A percentile compares a stretch with the other conserved stretches of the same genome.
These are phyloP conservation scores for Gossypioides kirkii DNA, from an alignment of 345 rosid genomes.

Conservation along the genomic window DNA sequence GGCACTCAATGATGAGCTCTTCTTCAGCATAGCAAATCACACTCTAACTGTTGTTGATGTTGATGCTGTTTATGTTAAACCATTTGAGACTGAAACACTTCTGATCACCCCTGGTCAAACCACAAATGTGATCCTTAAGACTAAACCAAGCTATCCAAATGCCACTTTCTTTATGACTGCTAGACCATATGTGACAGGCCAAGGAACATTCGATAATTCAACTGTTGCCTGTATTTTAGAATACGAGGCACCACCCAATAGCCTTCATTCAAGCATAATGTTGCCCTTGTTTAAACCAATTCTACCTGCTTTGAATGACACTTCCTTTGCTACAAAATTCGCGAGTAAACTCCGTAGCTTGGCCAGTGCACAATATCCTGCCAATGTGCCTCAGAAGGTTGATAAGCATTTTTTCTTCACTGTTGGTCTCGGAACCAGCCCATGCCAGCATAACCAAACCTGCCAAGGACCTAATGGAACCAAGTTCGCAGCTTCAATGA, in stretches of 20 bases:
- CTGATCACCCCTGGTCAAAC: conserved; percentile 46
- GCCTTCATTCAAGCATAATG: conserved; percentile 22
- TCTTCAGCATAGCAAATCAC: conserved; percentile 52
- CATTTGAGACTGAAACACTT: conserved; percentile 33
- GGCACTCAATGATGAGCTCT: conserved; percentile 51
- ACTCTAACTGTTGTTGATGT: conserved; percentile 40
- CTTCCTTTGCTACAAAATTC: conserved; percentile 44
- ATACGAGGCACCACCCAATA: conserved; percentile 24
- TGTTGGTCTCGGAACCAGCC: conserved; percentile 50
- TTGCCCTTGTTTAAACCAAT: conserved; percentile 41
- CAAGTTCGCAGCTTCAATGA: conserved; percentile 56
- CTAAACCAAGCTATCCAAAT: conserved; percentile 33
- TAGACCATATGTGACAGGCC: conserved; percentile 61
- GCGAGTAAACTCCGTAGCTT: conserved; percentile 42
- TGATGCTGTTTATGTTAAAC: conserved; percentile 39
- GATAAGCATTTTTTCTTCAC: conserved; percentile 49
- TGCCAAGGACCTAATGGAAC: conserved; percentile 67
- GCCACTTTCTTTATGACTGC: conserved; percentile 57
- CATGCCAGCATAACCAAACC: conserved; percentile 47
- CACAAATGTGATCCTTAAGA: conserved; percentile 37
- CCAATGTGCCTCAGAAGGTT: conserved; percentile 51
- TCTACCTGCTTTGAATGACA: conserved; percentile 54
- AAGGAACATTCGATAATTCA: conserved; percentile 49
- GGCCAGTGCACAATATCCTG: conserved; percentile 38
- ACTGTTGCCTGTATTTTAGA: conserved; percentile 32